Evolutionary conservation across 2,329 filamentous ascomycete species (phyloP).

Genomic region (Cercospora zeae-maydis): DNA sequence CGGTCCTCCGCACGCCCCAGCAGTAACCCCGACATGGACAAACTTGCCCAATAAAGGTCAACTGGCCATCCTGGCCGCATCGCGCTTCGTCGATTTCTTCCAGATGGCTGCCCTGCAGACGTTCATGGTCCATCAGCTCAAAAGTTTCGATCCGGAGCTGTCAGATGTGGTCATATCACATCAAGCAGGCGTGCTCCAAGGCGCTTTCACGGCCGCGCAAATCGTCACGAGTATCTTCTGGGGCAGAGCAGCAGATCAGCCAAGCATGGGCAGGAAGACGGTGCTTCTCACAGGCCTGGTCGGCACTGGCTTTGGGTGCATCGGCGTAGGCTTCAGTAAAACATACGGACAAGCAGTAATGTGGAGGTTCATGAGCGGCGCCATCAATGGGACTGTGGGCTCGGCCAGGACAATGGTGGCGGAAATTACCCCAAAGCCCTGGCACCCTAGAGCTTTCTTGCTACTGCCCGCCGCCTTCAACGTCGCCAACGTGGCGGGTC

Average conservation of each 20-base stretch:
- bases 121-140: constrained; percentile 45
- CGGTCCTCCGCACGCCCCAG: not conserved
- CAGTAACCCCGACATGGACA: constrained; percentile 36
- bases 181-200: constrained; percentile 42
- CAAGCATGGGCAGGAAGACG: constrained; percentile 45
- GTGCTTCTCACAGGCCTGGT: constrained; percentile 41
- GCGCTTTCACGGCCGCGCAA: constrained; percentile 43
- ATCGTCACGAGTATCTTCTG: constrained; percentile 43
- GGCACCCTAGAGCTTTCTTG: constrained; percentile 42
- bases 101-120: constrained; percentile 45
- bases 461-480: constrained; percentile 43
- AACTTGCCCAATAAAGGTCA: constrained; percentile 43
- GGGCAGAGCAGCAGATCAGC: constrained; percentile 42
- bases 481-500: constrained; percentile 41
- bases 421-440: constrained; percentile 40
- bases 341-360: constrained; percentile 42
- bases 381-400: constrained; percentile 43
- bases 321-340: constrained; percentile 41
- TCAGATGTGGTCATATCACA: constrained; percentile 48
- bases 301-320: constrained; percentile 39
- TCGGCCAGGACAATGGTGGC: constrained; percentile 44
- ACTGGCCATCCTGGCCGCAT: constrained; percentile 40
- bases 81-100: constrained; percentile 45
- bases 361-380: constrained; percentile 41
- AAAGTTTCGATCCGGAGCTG: constrained; percentile 42